These are phyloP conservation scores for Solanum pennellii DNA, from an alignment of 257 asterid species.

Conservation along the genomic window DNA sequence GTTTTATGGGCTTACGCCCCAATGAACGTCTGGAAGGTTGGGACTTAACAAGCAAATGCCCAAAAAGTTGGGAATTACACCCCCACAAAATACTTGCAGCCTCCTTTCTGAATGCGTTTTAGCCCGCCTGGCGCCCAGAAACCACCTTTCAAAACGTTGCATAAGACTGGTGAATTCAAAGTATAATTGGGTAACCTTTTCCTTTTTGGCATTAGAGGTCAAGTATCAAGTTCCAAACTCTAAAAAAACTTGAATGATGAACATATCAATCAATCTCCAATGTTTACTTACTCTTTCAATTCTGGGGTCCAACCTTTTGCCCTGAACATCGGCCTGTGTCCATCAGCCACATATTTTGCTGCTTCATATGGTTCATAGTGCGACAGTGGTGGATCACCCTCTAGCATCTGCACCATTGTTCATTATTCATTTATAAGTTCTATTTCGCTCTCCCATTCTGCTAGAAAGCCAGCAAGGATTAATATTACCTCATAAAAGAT, in stretches of 20 bases:
- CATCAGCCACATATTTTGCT: constrained; percentile 82
- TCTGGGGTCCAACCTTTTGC: constrained; percentile 56
- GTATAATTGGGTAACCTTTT: not conserved
- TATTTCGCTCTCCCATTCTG: not conserved
- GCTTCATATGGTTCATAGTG: constrained; percentile 84
- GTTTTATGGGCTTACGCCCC: not conserved
- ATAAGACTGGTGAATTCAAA: not conserved
- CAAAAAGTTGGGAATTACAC: not conserved
- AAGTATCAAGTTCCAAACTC: not conserved
- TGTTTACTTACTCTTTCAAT: constrained; percentile 67
- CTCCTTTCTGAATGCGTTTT: not conserved
- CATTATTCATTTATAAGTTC: not conserved
- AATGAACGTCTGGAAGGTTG: not conserved
- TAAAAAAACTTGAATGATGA: not conserved
- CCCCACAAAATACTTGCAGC: not conserved
- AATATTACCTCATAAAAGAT: constrained; percentile 73
- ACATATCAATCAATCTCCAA: not conserved
- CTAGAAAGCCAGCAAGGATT: not conserved
- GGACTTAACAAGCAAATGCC: not conserved
- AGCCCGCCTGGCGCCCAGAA: not conserved
- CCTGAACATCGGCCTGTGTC: constrained; percentile 72
- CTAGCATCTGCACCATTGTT: constrained; percentile 69
- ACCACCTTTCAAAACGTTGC: not conserved
- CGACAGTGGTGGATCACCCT: constrained; percentile 90
- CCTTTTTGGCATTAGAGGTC: not conserved